These are phyloP conservation scores for Stevia rebaudiana DNA, from an alignment of 140 eudicot species.

Conservation along the genomic window DNA sequence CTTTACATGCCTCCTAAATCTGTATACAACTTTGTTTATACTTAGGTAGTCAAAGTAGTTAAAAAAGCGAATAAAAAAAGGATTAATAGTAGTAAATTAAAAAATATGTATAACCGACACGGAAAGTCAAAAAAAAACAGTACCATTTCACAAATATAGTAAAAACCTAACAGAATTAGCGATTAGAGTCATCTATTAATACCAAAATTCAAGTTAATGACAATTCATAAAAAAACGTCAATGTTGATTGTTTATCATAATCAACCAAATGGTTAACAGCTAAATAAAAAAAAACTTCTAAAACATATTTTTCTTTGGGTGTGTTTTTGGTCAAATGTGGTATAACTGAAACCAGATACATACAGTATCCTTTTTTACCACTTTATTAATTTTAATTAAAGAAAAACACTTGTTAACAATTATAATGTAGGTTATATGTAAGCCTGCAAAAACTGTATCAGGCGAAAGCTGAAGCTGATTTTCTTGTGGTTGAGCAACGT, in stretches of 20 bases:
- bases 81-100: neutral
- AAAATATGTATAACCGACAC: neutral
- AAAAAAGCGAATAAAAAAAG: neutral
- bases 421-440: slow-evolving; percentile 65
- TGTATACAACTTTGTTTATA: neutral
- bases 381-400: neutral
- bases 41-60: neutral
- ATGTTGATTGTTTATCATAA: neutral
- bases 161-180: neutral
- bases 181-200: neutral
- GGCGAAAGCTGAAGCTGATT: slow-evolving; percentile 95
- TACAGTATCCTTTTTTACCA: neutral
- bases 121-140: neutral
- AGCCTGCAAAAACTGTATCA: slow-evolving; percentile 86
- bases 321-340: neutral
- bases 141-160: neutral
- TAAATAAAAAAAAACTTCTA: neutral
- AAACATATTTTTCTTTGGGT: neutral
- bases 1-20: neutral
- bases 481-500: slow-evolving; percentile 66
- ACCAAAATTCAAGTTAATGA: neutral
- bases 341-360: neutral
- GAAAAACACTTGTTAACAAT: slow-evolving; percentile 8
- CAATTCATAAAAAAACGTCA: neutral
- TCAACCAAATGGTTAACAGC: neutral